Conservation (phyloP, 305 asterid genomes). For the Salvia sclarea region DNA sequence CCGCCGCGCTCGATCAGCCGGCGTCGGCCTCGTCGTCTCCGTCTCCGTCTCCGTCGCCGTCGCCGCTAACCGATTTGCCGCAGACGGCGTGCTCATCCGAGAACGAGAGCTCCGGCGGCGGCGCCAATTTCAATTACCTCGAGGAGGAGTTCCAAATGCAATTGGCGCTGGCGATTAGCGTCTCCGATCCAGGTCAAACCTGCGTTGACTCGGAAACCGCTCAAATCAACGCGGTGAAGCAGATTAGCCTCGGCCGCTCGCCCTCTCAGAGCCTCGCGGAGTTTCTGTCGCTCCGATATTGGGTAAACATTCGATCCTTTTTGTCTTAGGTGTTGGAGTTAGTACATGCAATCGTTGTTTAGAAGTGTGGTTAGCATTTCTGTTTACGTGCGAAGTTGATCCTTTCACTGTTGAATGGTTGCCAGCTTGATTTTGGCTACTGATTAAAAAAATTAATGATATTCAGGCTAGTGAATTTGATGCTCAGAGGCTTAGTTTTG, state of each 20-base stretch:
- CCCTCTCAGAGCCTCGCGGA: conserved; percentile 69
- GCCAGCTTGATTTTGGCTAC: conserved; percentile 26
- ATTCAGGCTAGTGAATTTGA: conserved; percentile 4
- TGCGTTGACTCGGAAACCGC: conserved; percentile 73
- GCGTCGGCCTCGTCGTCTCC: conserved; percentile 38
- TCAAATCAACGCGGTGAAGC: conserved; percentile 82
- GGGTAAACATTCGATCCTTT: conserved; percentile 52
- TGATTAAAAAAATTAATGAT: background rate
- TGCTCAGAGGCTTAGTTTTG: conserved; percentile 21
- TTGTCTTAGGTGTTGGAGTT: conserved; percentile 6
- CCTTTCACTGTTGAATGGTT: conserved; percentile 5
- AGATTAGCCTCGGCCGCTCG: conserved; percentile 79
- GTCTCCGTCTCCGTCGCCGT: conserved; percentile 38
- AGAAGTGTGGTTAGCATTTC: conserved; percentile 2
- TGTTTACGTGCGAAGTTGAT: background rate
- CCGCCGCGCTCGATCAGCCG: conserved; percentile 47
- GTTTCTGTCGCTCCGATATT: conserved; percentile 66
- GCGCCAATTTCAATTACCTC: conserved; percentile 40
- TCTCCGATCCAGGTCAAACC: conserved; percentile 63
- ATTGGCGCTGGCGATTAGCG: conserved; percentile 59
- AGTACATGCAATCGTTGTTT: conserved; percentile 24
- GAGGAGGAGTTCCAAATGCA: conserved; percentile 74
- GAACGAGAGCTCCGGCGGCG: conserved; percentile 29
- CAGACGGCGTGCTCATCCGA: conserved; percentile 27
- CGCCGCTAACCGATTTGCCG: conserved; percentile 35